Conservation (phyloP, 169 alveolate genomes). For the Plasmodium malariae region DNA sequence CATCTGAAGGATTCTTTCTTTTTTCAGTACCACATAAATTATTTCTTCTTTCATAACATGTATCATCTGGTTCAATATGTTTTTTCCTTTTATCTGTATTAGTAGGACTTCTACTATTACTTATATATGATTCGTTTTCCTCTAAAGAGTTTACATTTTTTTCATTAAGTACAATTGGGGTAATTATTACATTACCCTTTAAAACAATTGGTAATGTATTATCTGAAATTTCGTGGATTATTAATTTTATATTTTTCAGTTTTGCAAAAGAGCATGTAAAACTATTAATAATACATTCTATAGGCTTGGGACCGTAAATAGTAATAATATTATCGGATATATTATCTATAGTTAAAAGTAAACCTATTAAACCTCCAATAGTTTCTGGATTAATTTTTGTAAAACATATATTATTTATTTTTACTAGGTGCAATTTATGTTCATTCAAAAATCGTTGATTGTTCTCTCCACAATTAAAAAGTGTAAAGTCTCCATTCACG, state of each 20-base stretch:
- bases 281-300: conserved; percentile 66
- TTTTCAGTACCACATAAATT: not conserved
- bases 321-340: conserved; percentile 78
- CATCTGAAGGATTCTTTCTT: not conserved
- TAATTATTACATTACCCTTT: conserved; percentile 56
- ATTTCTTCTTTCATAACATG: too few species aligned
- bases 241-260: conserved; percentile 70
- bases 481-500: conserved; percentile 81
- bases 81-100: not conserved
- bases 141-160: not conserved
- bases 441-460: conserved; percentile 87
- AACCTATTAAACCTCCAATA: conserved; percentile 88
- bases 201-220: conserved; percentile 36
- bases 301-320: conserved; percentile 86
- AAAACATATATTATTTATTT: conserved; percentile 80
- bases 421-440: conserved; percentile 84
- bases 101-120: not conserved
- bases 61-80: not conserved
- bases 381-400: conserved; percentile 84
- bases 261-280: conserved; percentile 75
- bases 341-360: conserved; percentile 86
- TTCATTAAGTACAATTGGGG: conserved; percentile 39
- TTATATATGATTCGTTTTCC: not conserved
- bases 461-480: conserved; percentile 90
- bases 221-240: conserved; percentile 34